Percentiles rank a stretch among this genome's conserved stretches.
These are phyloP conservation scores for Lentinula sp. DNA, from an alignment of 768 basidiomycete species.

Conservation along the genomic window DNA sequence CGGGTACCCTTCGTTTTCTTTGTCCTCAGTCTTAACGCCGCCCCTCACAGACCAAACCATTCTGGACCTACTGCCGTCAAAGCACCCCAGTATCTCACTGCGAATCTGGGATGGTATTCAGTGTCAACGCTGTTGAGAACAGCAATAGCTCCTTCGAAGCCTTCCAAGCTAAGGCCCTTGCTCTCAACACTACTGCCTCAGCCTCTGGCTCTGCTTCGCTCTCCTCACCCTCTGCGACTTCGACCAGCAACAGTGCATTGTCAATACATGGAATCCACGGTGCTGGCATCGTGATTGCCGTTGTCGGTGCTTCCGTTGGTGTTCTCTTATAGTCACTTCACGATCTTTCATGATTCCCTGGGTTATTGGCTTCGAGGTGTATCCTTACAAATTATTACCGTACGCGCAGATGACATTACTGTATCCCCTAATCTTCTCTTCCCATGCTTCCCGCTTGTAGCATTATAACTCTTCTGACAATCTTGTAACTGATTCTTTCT, in stretches of 20 bases:
- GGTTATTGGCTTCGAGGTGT: background rate
- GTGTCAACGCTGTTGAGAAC: conserved; percentile 44
- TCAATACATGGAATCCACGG: conserved; percentile 12
- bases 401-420: background rate
- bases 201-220: conserved; percentile 11
- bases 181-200: conserved; percentile 31
- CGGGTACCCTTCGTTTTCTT: background rate
- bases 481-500: background rate
- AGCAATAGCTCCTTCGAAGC: conserved; percentile 49
- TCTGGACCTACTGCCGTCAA: conserved; percentile 54
- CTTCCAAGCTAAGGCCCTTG: conserved; percentile 41
- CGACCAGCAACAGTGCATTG: conserved; percentile 9
- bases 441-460: background rate
- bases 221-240: conserved; percentile 13
- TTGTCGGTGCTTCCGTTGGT: conserved; percentile 16
- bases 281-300: conserved; percentile 19
- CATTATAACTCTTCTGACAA: background rate
- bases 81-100: conserved; percentile 32
- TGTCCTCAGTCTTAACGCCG: conserved; percentile 1
- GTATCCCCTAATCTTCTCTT: background rate
- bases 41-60: conserved; percentile 35
- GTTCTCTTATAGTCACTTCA: conserved; percentile 12
- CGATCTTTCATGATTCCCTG: background rate
- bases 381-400: background rate
- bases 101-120: conserved; percentile 54